phyloP scores from a whole-genome alignment of 2,329 filamentous ascomycete genomes.

The Fusarium verrucosum region DNA sequence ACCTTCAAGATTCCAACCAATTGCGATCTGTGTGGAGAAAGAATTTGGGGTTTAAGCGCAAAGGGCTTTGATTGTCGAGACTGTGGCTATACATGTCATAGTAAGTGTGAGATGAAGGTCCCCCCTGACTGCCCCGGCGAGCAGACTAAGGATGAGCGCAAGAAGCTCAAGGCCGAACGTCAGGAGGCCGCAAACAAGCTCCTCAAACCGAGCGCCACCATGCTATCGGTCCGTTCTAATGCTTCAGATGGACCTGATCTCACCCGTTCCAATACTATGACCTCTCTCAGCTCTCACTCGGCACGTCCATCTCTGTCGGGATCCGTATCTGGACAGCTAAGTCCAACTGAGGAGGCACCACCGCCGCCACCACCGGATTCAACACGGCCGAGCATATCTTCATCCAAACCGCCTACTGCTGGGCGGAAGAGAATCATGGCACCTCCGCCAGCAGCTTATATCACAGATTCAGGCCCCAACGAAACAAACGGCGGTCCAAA shows the following conservation, averaged over 20 bases:
- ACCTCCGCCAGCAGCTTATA: conserved; percentile 84
- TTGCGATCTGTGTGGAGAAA: conserved; percentile 94
- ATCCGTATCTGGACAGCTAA: conserved; percentile 57
- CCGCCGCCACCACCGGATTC: conserved; percentile 52
- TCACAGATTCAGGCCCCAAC: conserved; percentile 69
- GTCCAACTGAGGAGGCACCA: conserved; percentile 61
- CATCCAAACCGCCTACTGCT: conserved; percentile 43
- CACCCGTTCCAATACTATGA: conserved; percentile 86
- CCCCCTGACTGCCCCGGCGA: conserved; percentile 95
- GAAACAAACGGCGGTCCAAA: conserved; percentile 55
- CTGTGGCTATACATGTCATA: conserved; percentile 97
- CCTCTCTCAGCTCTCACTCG: conserved; percentile 85
- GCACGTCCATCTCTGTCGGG: conserved; percentile 80
- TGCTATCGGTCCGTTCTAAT: conserved; percentile 56
- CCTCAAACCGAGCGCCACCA: conserved; percentile 57
- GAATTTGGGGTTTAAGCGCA: conserved; percentile 95
- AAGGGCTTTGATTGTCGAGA: conserved; percentile 97
- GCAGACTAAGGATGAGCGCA: conserved; percentile 91
- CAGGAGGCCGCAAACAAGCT: conserved; percentile 79
- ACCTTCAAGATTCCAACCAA: conserved; percentile 99
- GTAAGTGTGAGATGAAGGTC: conserved; percentile 99
- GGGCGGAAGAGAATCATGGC: conserved; percentile 78
- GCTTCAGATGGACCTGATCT: conserved; percentile 74
- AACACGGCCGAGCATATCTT: conserved; percentile 44
- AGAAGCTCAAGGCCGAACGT: conserved; percentile 87